These are phyloP conservation scores for Candida railenensis DNA, from an alignment of 805 yeast species.

Conservation along the genomic window DNA sequence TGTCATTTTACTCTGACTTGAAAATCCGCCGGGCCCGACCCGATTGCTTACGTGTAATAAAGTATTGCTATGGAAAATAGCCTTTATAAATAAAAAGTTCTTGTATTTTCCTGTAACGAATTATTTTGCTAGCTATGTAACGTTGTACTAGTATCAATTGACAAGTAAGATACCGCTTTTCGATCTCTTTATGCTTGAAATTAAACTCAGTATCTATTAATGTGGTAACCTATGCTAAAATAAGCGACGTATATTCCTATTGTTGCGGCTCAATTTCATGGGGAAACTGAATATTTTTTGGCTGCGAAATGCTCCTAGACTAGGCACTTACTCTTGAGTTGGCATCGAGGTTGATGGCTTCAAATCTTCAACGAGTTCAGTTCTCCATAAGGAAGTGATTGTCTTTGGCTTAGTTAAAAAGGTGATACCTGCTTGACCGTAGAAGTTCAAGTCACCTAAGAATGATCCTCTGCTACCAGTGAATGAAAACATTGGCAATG, in stretches of 20 bases:
- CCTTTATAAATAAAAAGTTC: too few species aligned
- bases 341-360: constrained; percentile 70
- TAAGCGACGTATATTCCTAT: not conserved
- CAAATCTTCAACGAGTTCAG: constrained; percentile 45
- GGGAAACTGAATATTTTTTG: not conserved
- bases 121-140: too few species aligned
- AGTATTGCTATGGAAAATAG: too few species aligned
- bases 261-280: not conserved
- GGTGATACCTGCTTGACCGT: constrained; percentile 72
- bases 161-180: too few species aligned
- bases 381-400: constrained; percentile 66
- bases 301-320: not conserved
- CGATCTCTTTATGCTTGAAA: too few species aligned
- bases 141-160: too few species aligned
- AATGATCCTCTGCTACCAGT: constrained; percentile 76
- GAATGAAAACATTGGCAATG: constrained; percentile 78
- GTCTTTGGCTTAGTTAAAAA: constrained; percentile 77
- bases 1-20: too few species aligned
- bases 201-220: too few species aligned
- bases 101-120: too few species aligned
- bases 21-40: too few species aligned
- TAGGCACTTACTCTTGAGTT: constrained; percentile 42
- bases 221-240: not conserved
- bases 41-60: too few species aligned
- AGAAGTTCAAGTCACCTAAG: constrained; percentile 77